These are phyloP conservation scores for Crassisporium funariophilum DNA, from an alignment of 768 basidiomycete genomes.

Conservation along the genomic window DNA sequence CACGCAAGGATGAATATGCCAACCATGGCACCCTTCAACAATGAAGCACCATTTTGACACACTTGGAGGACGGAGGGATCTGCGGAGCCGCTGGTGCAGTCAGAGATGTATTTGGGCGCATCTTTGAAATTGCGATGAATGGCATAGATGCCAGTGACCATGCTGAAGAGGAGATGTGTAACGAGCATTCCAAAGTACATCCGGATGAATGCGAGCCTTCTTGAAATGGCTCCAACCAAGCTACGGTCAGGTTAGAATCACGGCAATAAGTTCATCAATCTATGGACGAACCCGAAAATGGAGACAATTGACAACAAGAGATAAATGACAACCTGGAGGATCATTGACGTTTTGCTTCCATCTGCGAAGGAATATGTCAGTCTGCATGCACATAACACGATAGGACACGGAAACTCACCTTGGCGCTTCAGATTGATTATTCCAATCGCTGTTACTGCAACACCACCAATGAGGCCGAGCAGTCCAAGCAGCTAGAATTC, in stretches of 20 bases:
- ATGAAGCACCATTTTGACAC: conserved; percentile 40
- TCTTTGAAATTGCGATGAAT: conserved; percentile 47
- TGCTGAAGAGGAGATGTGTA: conserved; percentile 46
- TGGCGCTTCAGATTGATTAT: conserved; percentile 35
- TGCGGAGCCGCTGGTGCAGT: conserved; percentile 37
- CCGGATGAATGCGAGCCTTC: conserved; percentile 41
- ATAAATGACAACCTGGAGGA: conserved; percentile 45
- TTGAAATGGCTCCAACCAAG: conserved; percentile 44
- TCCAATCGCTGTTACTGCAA: conserved; percentile 39
- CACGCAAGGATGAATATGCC: conserved; percentile 45
- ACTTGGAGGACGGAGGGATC: conserved; percentile 30
- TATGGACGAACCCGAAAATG: conserved; percentile 40
- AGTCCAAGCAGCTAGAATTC: conserved; percentile 39
- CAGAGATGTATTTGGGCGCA: conserved; percentile 36
- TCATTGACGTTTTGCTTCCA: conserved; percentile 41
- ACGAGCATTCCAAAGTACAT: conserved; percentile 45
- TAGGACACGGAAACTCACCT: conserved; percentile 19
- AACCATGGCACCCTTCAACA: conserved; percentile 45
- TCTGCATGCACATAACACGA: not conserved
- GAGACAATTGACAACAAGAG: conserved; percentile 44
- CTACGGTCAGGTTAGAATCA: conserved; percentile 22
- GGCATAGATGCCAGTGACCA: conserved; percentile 45
- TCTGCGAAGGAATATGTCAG: conserved; percentile 18
- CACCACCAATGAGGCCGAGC: conserved; percentile 48
- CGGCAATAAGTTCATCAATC: not conserved